Evolutionary conservation across 2,329 filamentous ascomycete genomes (phyloP), one percentile per base, ranked within the genome.

Genomic region (Sclerotinia sclerotiorum): DNA sequence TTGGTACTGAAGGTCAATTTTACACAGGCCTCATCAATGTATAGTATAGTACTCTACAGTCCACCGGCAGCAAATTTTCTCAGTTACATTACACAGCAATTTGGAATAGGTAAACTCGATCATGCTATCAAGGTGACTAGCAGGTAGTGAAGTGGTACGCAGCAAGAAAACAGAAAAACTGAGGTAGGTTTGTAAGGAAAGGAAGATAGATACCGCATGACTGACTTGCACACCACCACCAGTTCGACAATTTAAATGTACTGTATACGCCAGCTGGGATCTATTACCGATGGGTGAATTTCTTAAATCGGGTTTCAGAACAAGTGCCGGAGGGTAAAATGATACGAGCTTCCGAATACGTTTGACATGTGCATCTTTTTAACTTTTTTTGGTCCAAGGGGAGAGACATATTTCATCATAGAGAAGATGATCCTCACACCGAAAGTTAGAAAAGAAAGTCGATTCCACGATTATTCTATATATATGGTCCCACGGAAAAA

Each of bases 331-430:
- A 49, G 49, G 58, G 44, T 6, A 49, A 13, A 49, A 24, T 24
- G 44, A 35, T 61, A 35, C n/a, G 27, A 35, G 29, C 35, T 49
- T 35, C 35, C 27, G 27, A 8, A 61, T 35, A 35, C 24, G 42
- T 61, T 48, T 48, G 24, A 44, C 56, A 46, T 60, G 15, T 46
- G 11, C 24, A 51, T 52, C 24, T 32, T 27, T 29, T 55, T 35
- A 54, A 54, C 5, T 54, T 32, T 48, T 10, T 27, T 7, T 32
- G 27, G 58, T 17, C 58, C 17, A 46, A 29, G 24, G 29, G 19
- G 24, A 48, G 27, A 48, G 42, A 61, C 42, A 32, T 29, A 48
- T 61, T 61, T 61, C 57, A 61, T 61, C 57, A 61, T 48, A n/a
- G 24, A 21, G 19, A 27, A 32, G 19, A 54, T 32, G 52, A 29